Conservation (phyloP, 179 eudicot genomes). For the Drosera spatulata region DNA sequence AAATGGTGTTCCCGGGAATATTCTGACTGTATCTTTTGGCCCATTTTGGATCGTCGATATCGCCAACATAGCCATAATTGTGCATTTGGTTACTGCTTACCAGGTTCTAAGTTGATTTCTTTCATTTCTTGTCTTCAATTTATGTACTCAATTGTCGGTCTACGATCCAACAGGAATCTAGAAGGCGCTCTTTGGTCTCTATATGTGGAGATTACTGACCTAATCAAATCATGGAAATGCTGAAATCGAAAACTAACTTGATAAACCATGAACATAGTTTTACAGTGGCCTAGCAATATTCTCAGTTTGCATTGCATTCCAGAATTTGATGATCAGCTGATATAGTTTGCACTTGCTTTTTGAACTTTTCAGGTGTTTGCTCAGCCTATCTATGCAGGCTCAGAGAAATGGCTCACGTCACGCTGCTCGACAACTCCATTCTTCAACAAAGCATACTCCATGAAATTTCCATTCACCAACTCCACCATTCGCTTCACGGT, state of each 20-base stretch:
- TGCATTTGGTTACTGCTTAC: conserved; percentile 45
- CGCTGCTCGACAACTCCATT: conserved; percentile 15
- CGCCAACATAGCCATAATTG: conserved; percentile 37
- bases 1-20: conserved; percentile 30
- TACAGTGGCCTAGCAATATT: too few relatives aligned
- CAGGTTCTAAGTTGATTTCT: conserved; percentile 12
- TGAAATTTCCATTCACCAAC: neutral
- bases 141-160: neutral
- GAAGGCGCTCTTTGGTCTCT: too few relatives aligned
- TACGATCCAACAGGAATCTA: too few relatives aligned
- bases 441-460: conserved; percentile 13
- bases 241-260: too few relatives aligned
- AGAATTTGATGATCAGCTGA: too few relatives aligned
- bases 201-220: too few relatives aligned
- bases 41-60: conserved; percentile 40
- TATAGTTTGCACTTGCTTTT: too few relatives aligned
- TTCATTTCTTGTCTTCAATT: neutral
- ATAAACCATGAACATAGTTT: too few relatives aligned
- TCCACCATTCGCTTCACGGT: neutral
- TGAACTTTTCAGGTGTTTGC: conserved; percentile 13
- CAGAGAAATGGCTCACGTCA: conserved; percentile 11
- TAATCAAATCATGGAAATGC: too few relatives aligned
- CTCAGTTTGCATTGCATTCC: too few relatives aligned
- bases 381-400: conserved; percentile 17
- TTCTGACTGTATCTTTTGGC: conserved; percentile 31